Evolutionary conservation across 495 filamentous ascomycete species (phyloP), one percentile per base, ranked within the genome.

Genomic region (Aspergillus bertholletiae): DNA sequence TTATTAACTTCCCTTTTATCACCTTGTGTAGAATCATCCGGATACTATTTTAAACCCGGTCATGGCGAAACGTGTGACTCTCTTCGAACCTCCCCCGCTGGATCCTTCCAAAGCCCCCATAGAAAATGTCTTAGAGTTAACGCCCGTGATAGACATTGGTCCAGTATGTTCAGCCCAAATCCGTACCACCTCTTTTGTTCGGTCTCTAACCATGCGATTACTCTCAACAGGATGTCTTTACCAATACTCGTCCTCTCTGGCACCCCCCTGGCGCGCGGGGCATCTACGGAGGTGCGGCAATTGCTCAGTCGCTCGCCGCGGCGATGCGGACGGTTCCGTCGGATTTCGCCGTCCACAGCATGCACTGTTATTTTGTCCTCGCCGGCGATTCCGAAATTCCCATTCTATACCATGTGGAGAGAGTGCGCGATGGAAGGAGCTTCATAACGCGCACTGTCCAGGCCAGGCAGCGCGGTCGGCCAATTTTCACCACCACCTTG

Each of bases 361-460:
- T 96, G 90, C 94, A 98, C 79, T 97, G 93, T 80, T 98, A 96
- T 79, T 98, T 98, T 74, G 86, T 98, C 34, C 86, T 97, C 2
- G 91, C 90, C 11, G 94, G 93, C 26, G 86, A 92, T 66, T 76
- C 84, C 7, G 82, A 87, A 37, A 84, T 95, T 32, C 93, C 94
- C 5, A 88, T 98, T 58, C 74, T 97, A 51, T 98, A 91, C 65
- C 86, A 96, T 64, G 94, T 98, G 27, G 93, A 97, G 74, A 84
- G 86, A 46, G 89, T 97, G 28, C 87, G 94, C 51, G 88, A 92
- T 57, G 94, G 94, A n/a, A 80, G 84, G 49, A 92, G 88, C 50
- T 98, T 92, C 69, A 83, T 89, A 43, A 97, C 94, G n/a, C 80
- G 94, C 40, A 96, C 92, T 27, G 94, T 98, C 22, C 92, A 98